phyloP scores from a whole-genome alignment of 1,284 basidiomycete species.

The Pyrrhoderma noxium region DNA sequence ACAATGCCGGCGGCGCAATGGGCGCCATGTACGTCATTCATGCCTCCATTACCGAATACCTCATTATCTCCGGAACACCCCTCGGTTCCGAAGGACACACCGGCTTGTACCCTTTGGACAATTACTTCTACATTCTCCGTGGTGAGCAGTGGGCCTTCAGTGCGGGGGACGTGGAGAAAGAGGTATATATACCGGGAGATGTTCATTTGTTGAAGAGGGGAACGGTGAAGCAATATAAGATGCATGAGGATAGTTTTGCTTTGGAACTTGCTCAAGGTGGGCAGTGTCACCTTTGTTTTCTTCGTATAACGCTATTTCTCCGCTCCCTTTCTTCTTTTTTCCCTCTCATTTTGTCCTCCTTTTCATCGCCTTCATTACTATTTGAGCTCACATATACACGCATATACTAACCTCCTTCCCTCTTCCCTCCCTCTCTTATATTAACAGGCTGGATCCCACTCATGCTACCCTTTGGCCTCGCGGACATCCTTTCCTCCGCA shows the following conservation, averaged over 20 bases:
- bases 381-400: too few relatives aligned
- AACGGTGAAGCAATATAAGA: constrained; percentile 92
- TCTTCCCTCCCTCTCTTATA: too few relatives aligned
- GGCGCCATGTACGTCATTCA: constrained; percentile 97
- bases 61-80: constrained; percentile 93
- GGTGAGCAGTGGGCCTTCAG: constrained; percentile 91
- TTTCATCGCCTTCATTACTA: neutral
- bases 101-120: constrained; percentile 91
- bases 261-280: constrained; percentile 92
- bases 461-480: constrained; percentile 91
- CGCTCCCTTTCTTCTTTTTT: too few relatives aligned
- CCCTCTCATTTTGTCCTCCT: too few relatives aligned
- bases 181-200: constrained; percentile 77
- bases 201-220: constrained; percentile 83
- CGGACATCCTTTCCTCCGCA: constrained; percentile 85
- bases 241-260: constrained; percentile 93
- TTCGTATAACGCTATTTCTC: constrained; percentile 1
- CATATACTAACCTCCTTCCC: neutral
- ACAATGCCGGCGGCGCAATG: constrained; percentile 98
- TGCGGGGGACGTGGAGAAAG: constrained; percentile 76
- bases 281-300: constrained; percentile 23
- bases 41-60: constrained; percentile 88
- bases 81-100: constrained; percentile 95
- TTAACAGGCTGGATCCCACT: constrained; percentile 91
- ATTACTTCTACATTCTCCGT: constrained; percentile 93